These are phyloP conservation scores for Mucor lusitanicus DNA, from an alignment of 371 early-diverging fungal genomes.

Conservation along the genomic window DNA sequence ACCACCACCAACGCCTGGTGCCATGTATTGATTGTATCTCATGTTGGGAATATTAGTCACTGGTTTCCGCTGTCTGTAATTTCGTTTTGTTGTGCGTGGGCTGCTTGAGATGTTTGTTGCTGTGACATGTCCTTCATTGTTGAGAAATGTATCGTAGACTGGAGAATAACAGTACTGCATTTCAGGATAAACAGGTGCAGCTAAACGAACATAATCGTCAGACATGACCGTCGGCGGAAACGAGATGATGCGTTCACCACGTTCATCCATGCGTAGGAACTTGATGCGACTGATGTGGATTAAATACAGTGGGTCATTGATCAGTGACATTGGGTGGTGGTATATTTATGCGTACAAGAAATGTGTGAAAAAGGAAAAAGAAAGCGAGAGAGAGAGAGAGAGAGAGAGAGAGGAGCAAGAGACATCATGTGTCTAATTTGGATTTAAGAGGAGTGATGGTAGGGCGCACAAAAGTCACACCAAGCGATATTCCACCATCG, in stretches of 20 bases:
- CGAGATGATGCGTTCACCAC: conserved; percentile 73
- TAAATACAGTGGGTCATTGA: conserved; percentile 74
- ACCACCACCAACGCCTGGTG: not conserved
- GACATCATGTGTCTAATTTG: not conserved
- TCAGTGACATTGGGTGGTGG: conserved; percentile 63
- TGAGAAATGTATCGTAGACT: conserved; percentile 37
- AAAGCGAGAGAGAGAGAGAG: no score
- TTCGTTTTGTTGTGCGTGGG: conserved; percentile 29
- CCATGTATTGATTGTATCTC: not conserved
- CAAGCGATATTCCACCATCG: not conserved
- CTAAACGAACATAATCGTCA: conserved; percentile 77
- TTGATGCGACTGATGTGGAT: conserved; percentile 82
- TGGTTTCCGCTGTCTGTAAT: conserved; percentile 17
- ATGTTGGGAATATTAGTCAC: not conserved
- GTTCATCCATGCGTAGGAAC: conserved; percentile 71
- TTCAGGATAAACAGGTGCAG: conserved; percentile 72
- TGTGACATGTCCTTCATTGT: conserved; percentile 11
- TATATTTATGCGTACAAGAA: not conserved
- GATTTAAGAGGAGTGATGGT: not conserved
- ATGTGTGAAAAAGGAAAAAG: not conserved
- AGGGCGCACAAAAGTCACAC: not conserved
- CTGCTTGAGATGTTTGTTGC: conserved; percentile 20
- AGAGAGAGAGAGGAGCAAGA: not conserved
- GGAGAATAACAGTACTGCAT: conserved; percentile 74
- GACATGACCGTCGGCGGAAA: conserved; percentile 68